These are phyloP conservation scores for Aureobasidium subglaciale DNA, from an alignment of 2,329 filamentous ascomycete species.

Conservation along the genomic window DNA sequence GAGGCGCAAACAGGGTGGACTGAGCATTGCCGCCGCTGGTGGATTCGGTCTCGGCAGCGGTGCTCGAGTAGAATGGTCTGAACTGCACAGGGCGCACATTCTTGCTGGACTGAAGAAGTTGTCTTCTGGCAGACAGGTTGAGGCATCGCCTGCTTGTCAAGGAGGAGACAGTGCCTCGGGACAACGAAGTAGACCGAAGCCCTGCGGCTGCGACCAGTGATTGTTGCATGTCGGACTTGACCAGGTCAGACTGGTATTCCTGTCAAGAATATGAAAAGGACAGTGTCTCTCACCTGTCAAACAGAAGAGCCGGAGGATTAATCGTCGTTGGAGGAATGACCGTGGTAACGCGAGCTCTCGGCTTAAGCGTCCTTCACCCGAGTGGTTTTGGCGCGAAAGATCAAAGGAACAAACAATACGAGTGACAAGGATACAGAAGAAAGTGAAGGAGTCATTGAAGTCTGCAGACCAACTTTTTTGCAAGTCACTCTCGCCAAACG, in stretches of 20 bases:
- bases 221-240: conserved; percentile 3
- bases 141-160: conserved; percentile 7
- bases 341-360: conserved; percentile 5
- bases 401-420: not conserved
- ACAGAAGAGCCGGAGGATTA: not conserved
- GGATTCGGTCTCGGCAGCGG: conserved; percentile 1
- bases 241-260: not conserved
- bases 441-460: not conserved
- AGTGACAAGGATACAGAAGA: not conserved
- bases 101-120: not conserved
- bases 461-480: not conserved
- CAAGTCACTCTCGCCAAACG: not conserved
- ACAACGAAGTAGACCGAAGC: conserved; percentile 5
- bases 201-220: conserved; percentile 11
- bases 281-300: not conserved
- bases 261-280: not conserved
- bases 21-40: conserved; percentile 14
- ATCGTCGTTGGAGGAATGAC: not conserved
- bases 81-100: not conserved
- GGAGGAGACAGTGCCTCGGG: not conserved
- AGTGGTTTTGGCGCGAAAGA: not conserved
- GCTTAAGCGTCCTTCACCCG: conserved; percentile 6
- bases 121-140: conserved; percentile 7
- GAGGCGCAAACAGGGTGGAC: conserved; percentile 31
- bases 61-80: conserved; percentile 17